Base-by-base conservation (phyloP, 2,329 filamentous ascomycete species). In the Leptographium procerum region DNA sequence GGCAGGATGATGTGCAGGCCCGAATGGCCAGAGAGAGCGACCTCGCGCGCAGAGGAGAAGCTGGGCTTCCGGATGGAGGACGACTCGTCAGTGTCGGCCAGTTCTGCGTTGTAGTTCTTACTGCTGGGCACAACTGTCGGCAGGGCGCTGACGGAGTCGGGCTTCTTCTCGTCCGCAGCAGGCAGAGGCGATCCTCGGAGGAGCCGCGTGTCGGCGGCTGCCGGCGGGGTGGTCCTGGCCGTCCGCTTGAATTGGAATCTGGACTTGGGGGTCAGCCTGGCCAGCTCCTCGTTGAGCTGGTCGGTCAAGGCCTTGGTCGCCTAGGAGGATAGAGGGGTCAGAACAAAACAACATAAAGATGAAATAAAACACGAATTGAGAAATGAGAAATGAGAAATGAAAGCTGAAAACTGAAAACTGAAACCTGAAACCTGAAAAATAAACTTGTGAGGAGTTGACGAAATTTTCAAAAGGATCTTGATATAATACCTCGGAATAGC, bases 281-380 rank as follows among this genome's bases (percentile, higher is more conserved):
- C 79, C 19, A 85, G 82, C 9, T 83, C 85, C 60, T 85, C 81
- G 65, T 88, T 85, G 28, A 96, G 77, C 66, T 88, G 89, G 59
- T 92, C 88, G 22, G 86, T 86, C 16, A 96, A 76, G 19, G 80
- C 80, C 75, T 94, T 95, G 71, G 96, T 84, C 26, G 88, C 82
- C 83, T 90, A 14, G 34, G 28, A 34, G 13, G 6, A 34, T 11
- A 50, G 11, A 19, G 4, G 9, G 26, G 29, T 8, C 14, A 16
- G 7, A 29, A 14, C 13, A 29, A 28, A 16, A 28, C 2, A 45
- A 24, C 16, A 11, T 4, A 28, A n/a, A 43, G 8, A 40, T 6
- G 1, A n/a, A 8, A 43, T 7, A 29, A 55, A 33, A 56, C 66
- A 48, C 31, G 19, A 29, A 54, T 66, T n/a, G n/a, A n/a, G n/a